phyloP scores from a whole-genome alignment of 83 land plant genomes.

The Diphasiastrum complanatum region DNA sequence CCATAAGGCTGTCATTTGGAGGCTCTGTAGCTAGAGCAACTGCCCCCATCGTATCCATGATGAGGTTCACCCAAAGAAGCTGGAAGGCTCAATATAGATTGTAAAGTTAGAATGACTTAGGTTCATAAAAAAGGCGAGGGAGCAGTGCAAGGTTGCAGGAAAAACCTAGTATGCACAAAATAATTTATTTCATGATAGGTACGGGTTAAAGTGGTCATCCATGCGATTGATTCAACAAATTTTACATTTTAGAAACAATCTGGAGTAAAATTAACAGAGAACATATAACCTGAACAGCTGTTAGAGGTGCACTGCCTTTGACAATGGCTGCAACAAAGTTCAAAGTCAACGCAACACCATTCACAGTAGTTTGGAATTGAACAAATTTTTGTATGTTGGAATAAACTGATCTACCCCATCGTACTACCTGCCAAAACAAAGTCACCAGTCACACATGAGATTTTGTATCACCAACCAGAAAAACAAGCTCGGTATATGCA shows the following conservation, averaged over 20 bases:
- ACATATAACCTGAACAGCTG: slow-evolving; percentile 39
- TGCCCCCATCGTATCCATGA: slow-evolving; percentile 43
- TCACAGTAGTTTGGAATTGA: slow-evolving; percentile 39
- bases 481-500: neutral
- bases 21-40: slow-evolving; percentile 42
- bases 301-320: slow-evolving; percentile 33
- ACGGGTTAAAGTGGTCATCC: too few relatives aligned
- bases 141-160: too few relatives aligned
- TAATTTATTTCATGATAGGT: too few relatives aligned
- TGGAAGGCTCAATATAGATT: too few relatives aligned
- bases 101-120: neutral
- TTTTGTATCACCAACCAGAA: neutral
- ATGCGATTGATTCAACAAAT: too few relatives aligned
- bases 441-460: neutral
- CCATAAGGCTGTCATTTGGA: slow-evolving; percentile 33
- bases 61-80: slow-evolving; percentile 42
- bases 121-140: neutral
- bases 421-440: slow-evolving; percentile 27
- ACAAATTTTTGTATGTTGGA: slow-evolving; percentile 37
- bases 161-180: too few relatives aligned
- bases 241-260: neutral
- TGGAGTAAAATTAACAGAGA: neutral
- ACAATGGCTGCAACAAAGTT: slow-evolving; percentile 34
- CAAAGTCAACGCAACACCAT: slow-evolving; percentile 30
- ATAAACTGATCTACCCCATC: slow-evolving; percentile 41